Conservation (phyloP, 1,284 basidiomycete genomes). For the Cystobasidium sp. region DNA sequence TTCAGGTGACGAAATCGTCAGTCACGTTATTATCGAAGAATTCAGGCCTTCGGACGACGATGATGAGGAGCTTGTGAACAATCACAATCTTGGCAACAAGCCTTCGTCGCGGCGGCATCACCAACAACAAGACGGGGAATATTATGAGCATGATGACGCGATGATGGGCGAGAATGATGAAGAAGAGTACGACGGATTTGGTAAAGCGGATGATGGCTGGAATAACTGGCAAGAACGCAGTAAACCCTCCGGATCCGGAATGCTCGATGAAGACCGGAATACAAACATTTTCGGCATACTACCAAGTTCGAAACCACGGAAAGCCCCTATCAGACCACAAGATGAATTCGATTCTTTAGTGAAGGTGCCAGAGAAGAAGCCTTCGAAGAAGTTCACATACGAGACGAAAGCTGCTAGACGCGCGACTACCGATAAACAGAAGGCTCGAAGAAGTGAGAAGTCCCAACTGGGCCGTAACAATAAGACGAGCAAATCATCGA, state of each 20-base stretch:
- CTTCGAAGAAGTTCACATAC: conserved; percentile 36
- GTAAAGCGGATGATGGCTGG: conserved; percentile 34
- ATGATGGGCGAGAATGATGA: conserved; percentile 14
- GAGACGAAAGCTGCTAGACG: conserved; percentile 40
- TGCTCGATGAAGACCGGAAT: conserved; percentile 19
- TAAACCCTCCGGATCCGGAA: conserved; percentile 6
- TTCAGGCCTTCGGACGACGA: conserved; percentile 14
- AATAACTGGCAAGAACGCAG: conserved; percentile 21
- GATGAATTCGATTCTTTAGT: conserved; percentile 1
- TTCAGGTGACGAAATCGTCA: conserved; percentile 31
- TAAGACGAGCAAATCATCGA: conserved; percentile 14
- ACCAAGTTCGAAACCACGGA: conserved; percentile 8
- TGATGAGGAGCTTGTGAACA: not conserved
- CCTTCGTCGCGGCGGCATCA: not conserved
- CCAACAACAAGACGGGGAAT: not conserved
- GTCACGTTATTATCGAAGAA: conserved; percentile 36
- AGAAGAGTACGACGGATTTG: conserved; percentile 33
- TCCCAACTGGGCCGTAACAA: conserved; percentile 12
- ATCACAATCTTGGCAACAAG: not conserved
- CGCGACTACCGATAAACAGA: conserved; percentile 18
- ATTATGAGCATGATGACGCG: not conserved
- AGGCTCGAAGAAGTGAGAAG: conserved; percentile 31
- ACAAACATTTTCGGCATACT: conserved; percentile 28
- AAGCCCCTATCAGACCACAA: conserved; percentile 1
- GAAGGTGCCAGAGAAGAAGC: conserved; percentile 31